Evolutionary conservation across 2,329 filamentous ascomycete species (phyloP).

Genomic region (Penicillium sp.): DNA sequence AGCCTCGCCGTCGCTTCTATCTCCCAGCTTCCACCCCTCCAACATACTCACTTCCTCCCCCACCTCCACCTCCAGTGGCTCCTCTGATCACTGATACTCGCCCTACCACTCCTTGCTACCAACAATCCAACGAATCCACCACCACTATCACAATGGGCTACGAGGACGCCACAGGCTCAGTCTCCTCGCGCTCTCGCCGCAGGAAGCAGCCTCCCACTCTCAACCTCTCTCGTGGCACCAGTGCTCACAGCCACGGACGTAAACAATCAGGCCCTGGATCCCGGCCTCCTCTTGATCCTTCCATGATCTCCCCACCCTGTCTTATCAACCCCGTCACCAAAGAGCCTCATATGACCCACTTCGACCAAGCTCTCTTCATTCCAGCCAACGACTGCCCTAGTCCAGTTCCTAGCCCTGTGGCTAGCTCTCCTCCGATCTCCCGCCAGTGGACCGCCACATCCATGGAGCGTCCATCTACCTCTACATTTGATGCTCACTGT

Average conservation of each 20-base stretch:
- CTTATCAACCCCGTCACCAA: conserved; percentile 41
- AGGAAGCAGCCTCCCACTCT: conserved; percentile 37
- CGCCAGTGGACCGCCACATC: conserved; percentile 30
- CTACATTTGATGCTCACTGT: conserved; percentile 33
- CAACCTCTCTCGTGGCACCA: conserved; percentile 25
- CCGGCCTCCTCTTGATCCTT: conserved; percentile 36
- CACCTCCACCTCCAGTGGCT: conserved; percentile 24
- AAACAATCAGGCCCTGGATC: conserved; percentile 26
- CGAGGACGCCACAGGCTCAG: conserved; percentile 23
- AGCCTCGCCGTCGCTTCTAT: conserved; percentile 25
- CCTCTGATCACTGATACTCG: conserved; percentile 26
- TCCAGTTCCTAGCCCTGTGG: conserved; percentile 36
- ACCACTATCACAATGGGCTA: conserved; percentile 35
- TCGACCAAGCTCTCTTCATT: conserved; percentile 44
- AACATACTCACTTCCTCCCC: conserved; percentile 23
- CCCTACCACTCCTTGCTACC: conserved; percentile 17
- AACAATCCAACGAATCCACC: conserved; percentile 26
- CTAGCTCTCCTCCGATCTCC: conserved; percentile 33
- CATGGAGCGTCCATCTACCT: conserved; percentile 36
- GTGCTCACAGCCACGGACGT: conserved; percentile 21
- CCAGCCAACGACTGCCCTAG: conserved; percentile 40
- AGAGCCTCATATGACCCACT: conserved; percentile 41
- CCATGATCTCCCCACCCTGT: conserved; percentile 41
- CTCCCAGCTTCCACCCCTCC: conserved; percentile 27
- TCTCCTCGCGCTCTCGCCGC: conserved; percentile 30